Evolutionary conservation across 106 monocot genomes (phyloP).

Genomic region (Dendrobium chrysotoxum): DNA sequence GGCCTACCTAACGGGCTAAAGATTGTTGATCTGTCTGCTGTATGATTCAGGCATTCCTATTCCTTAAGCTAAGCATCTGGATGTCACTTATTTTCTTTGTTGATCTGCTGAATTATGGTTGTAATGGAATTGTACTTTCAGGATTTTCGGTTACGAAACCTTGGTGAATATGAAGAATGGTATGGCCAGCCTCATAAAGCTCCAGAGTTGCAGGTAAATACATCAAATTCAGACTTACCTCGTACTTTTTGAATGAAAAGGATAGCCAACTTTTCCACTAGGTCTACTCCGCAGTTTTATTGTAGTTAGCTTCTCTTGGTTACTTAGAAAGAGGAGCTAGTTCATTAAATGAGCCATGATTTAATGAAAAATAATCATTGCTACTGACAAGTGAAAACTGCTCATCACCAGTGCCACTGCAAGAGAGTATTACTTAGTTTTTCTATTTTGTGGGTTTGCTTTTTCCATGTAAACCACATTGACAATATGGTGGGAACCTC

Average conservation of each 20-base stretch:
- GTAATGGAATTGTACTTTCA: constrained; percentile 17
- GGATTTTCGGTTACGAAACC: constrained; percentile 82
- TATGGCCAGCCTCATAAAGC: constrained; percentile 92
- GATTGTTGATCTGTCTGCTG: constrained; percentile 98
- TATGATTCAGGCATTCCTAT: constrained; percentile 29
- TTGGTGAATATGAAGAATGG: constrained; percentile 88
- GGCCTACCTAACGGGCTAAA: constrained; percentile 60
- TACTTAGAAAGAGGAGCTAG: not conserved
- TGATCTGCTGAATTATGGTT: not conserved
- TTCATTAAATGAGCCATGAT: not conserved
- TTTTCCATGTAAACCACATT: no score
- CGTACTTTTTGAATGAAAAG: not conserved
- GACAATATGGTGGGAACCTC: no score
- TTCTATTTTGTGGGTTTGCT: no score
- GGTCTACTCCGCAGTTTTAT: not conserved
- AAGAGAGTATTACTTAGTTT: no score
- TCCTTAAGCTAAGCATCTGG: constrained; percentile 5
- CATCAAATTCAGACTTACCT: not conserved
- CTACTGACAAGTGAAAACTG: no score
- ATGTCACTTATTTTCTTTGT: constrained; percentile 4
- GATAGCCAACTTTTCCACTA: not conserved
- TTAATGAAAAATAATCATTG: not conserved
- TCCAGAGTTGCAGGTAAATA: constrained; percentile 77
- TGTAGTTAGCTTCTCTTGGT: not conserved
- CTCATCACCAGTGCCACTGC: no score